Base-by-base conservation (phyloP, 805 yeast species). In the Saccharomycodes ludwigii region DNA sequence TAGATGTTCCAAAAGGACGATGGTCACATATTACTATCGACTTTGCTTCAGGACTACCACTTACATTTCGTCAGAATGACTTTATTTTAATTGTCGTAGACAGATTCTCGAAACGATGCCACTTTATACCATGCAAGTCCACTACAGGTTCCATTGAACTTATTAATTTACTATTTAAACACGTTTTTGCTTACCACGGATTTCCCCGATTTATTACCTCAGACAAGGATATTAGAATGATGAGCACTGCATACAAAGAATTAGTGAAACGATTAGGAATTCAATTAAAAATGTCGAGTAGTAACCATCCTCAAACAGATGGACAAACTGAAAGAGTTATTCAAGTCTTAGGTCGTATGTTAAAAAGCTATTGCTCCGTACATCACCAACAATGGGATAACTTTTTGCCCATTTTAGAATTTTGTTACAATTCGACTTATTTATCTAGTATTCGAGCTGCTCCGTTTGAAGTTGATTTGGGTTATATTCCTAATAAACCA, bases 21-120 rank as follows among this genome's bases (percentile, higher is more conserved):
- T 44, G 48, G 50, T 16, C 16, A 7, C 38, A 34, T 20, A 38
- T 44, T 2, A 29, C 47, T 5, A 31, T 41, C 17, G 47, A 44
- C 21, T 44, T 44, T 22, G 26, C 32, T 2, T 19, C 39, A 10
- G 44, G 47, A 7, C 16, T 40, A 11, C 42, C 46, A 10, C 10
- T 31, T 1, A 27, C 36, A 2, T 25, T 13, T 8, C 10, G 18
- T 8, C 18, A 19, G 1, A 15, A 31, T 6, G 29, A 40, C 15
- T 32, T 39, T 33, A 42, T 37, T 8, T 7, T 42, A 23, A 36
- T 42, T 2, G 40, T 42, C n/a, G 45, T 40, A 2, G 41, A 43
- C 28, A 4, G 36, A 6, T 39, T 42, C 14, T 32, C 38, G 9
- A 44, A 44, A 20, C 23, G 43, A 13, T 34, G 37, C 2, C 41